phyloP scores from a whole-genome alignment of 768 basidiomycete species.

The Mrakia gelida region DNA sequence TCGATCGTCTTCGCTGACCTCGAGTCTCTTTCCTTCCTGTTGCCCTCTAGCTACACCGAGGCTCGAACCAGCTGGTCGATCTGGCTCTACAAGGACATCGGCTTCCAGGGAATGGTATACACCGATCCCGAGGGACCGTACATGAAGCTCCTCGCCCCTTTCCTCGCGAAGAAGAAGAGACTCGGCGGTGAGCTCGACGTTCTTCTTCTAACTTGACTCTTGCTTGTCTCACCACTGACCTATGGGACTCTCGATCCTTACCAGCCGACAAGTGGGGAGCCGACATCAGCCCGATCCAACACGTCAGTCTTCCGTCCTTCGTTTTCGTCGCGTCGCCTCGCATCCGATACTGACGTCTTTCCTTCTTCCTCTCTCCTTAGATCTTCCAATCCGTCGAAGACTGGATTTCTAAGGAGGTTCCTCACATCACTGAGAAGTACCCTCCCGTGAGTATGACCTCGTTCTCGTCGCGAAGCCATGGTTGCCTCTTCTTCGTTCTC shows the following conservation, averaged over 20 bases:
- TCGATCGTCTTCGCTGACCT: neutral
- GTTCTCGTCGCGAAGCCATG: neutral
- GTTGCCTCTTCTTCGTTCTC: neutral
- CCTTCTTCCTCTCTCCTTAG: too few species aligned
- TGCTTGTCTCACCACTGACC: neutral
- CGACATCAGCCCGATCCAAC: conserved; percentile 55
- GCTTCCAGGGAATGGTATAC: conserved; percentile 43
- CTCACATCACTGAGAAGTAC: conserved; percentile 53
- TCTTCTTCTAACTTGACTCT: too few species aligned
- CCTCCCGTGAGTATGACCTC: conserved; percentile 30
- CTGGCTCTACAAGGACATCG: conserved; percentile 77
- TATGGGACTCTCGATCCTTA: too few species aligned
- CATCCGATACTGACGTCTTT: too few species aligned
- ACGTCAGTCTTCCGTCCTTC: conserved; percentile 35
- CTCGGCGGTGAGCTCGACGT: conserved; percentile 45
- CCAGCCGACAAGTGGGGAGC: conserved; percentile 73
- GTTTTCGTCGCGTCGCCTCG: too few species aligned
- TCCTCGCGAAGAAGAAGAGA: conserved; percentile 71
- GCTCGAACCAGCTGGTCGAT: conserved; percentile 62
- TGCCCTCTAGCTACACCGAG: conserved; percentile 52
- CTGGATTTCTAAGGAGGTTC: conserved; percentile 44
- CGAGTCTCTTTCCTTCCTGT: too few species aligned
- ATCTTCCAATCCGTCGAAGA: conserved; percentile 64
- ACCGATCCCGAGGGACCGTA: conserved; percentile 64
- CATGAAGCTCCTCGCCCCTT: conserved; percentile 62